Percentiles rank a stretch among this genome's conserved stretches.
Conservation (phyloP, 164 flowering plant genomes). For the Echeveria elegans region DNA sequence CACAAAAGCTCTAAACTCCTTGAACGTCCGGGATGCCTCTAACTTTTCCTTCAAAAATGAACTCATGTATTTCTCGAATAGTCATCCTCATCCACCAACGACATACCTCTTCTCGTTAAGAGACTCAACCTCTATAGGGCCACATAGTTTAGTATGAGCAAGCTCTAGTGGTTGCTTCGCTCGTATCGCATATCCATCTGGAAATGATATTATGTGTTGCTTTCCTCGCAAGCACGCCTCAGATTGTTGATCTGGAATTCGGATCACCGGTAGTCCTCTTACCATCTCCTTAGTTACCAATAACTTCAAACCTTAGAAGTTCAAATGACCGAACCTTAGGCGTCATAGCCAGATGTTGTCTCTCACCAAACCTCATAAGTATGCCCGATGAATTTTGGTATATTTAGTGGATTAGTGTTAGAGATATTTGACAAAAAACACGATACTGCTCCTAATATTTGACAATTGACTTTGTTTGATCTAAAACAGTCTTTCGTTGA, state of each 20-base stretch:
- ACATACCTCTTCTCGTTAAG: not conserved
- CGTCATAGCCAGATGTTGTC: not conserved
- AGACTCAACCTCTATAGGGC: not conserved
- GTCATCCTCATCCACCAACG: not conserved
- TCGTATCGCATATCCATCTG: not conserved
- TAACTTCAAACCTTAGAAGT: not conserved
- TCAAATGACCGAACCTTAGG: not conserved
- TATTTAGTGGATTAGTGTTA: too few species aligned
- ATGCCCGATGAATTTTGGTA: too few species aligned
- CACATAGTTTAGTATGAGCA: not conserved
- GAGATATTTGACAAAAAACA: too few species aligned
- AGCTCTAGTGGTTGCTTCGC: not conserved
- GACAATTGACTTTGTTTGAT: too few species aligned
- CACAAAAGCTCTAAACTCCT: not conserved
- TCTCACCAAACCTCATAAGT: too few species aligned
- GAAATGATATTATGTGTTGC: not conserved
- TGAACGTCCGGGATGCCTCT: not conserved
- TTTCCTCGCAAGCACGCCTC: not conserved
- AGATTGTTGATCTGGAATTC: not conserved
- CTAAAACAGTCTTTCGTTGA: too few species aligned
- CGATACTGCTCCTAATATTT: too few species aligned
- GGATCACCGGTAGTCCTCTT: not conserved
- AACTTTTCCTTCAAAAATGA: not conserved
- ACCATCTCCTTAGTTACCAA: not conserved
- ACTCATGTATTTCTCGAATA: not conserved